A percentile compares a stretch with the other conserved stretches of the same genome.
phyloP scores from a whole-genome alignment of 2,329 filamentous ascomycete genomes.

The Trichoderma gracile region DNA sequence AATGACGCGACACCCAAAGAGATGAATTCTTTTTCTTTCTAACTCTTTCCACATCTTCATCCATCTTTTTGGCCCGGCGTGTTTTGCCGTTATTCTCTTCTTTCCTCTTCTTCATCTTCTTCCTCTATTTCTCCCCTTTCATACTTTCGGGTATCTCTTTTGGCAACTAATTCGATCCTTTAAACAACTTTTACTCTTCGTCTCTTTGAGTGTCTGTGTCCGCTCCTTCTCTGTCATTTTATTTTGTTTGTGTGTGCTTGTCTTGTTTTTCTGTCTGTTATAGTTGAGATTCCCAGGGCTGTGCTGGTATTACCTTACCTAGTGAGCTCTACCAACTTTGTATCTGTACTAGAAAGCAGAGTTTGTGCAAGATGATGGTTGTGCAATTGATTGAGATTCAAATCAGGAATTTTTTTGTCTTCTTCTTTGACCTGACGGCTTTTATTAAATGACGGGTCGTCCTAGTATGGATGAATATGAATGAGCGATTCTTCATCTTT shows the following conservation, averaged over 20 bases:
- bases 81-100: not conserved
- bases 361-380: too few relatives aligned
- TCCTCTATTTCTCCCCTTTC: not conserved
- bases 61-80: not conserved
- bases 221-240: conserved; percentile 4
- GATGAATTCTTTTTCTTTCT: not conserved
- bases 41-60: not conserved
- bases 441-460: too few relatives aligned
- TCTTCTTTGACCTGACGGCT: too few relatives aligned
- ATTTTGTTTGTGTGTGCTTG: not conserved
- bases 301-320: not conserved
- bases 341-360: conserved; percentile 6
- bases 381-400: conserved; percentile 13
- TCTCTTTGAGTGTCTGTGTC: conserved; percentile 5
- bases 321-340: conserved; percentile 8
- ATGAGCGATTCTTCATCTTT: too few relatives aligned
- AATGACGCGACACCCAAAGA: conserved; percentile 18
- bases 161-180: conserved; percentile 18
- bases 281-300: conserved; percentile 23
- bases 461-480: too few relatives aligned
- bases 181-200: not conserved
- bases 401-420: too few relatives aligned
- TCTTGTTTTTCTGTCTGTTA: not conserved
- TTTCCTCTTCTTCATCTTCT: not conserved
- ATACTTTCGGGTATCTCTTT: not conserved